Base-by-base conservation (phyloP, 352 stramenopile genomes). In the Globisporangium cederbergense region DNA sequence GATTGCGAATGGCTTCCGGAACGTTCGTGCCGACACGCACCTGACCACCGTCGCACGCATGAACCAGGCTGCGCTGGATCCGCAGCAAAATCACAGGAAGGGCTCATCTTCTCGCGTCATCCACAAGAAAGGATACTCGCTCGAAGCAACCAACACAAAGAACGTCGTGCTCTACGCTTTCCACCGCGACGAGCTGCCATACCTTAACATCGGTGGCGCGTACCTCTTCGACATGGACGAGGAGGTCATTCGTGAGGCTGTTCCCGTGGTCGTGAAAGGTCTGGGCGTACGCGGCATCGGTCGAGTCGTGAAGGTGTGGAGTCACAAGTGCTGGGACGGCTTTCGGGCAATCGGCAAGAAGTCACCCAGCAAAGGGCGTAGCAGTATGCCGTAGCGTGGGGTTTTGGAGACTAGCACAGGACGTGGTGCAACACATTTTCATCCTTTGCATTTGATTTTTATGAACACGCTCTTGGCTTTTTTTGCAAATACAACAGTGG, bases 121-220 rank as follows among this genome's bases (percentile, higher is more conserved):
- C 0, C 32, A 60, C 20, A 32, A 46, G 8, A 62, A 54, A 66
- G 51, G 51, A 6, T 42, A 49, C 28, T 67, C 62, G 22, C 43
- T 53, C 42, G 67, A 71, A 14, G 8, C 40, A n/a, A 64, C 71
- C n/a, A 62, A 66, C 22, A 34, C 10, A 18, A 70, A 73, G 50
- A 70, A 67, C 10, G 71, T 68, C 8, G 64, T 81, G 4, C 30
- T 91, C 30, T 90, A 83, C 66, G 79, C 72, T 34, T 86, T 89
- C 54, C 79, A 90, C 51, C 83, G 83, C 22, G 74, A 86, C 50
- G 79, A 89, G 54, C 60, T 92, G 62, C 76, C 79, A 25, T 92
- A 88, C 62, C 65, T 88, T 20, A 75, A 53, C 25, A 46, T 63
- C 5, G 45, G 54, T 25, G 54, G 54, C 10, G 76, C 76, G 9